These are phyloP conservation scores for Boletus mariae DNA, from an alignment of 1,284 basidiomycete genomes.

Conservation along the genomic window DNA sequence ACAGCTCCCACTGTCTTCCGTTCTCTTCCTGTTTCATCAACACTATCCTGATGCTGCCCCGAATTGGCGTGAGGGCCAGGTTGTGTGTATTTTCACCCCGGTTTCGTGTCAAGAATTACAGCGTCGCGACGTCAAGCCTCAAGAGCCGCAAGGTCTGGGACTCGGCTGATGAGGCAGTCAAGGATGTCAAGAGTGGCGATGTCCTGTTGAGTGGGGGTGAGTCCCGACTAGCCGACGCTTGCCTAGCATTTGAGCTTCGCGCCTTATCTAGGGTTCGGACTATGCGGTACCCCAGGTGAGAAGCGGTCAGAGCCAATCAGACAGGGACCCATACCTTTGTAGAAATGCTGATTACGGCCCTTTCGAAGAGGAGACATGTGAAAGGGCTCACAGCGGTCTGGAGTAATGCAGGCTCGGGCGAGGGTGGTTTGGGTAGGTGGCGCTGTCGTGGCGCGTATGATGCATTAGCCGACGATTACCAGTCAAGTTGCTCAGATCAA, in stretches of 20 bases:
- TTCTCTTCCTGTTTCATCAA: too few relatives aligned
- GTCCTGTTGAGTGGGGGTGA: background rate
- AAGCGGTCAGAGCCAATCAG: background rate
- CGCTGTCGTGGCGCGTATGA: background rate
- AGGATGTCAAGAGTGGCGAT: background rate
- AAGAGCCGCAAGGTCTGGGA: background rate
- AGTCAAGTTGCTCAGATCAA: conserved; percentile 74
- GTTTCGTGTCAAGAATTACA: background rate
- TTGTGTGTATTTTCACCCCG: background rate
- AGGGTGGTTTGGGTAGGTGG: conserved; percentile 53
- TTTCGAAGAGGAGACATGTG: background rate
- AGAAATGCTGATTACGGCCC: background rate
- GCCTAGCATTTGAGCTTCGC: background rate
- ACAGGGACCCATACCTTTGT: background rate
- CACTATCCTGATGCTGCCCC: too few relatives aligned
- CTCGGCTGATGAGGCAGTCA: background rate
- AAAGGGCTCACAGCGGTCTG: background rate
- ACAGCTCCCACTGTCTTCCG: too few relatives aligned
- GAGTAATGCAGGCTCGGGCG: background rate
- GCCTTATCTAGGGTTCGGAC: background rate
- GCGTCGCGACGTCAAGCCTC: background rate
- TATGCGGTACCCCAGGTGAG: background rate
- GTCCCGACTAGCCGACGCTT: background rate
- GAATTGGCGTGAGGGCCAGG: background rate
- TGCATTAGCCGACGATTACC: conserved; percentile 3